Evolutionary conservation across 2,329 filamentous ascomycete species (phyloP).

Genomic region (Hymenoscyphus scutula): DNA sequence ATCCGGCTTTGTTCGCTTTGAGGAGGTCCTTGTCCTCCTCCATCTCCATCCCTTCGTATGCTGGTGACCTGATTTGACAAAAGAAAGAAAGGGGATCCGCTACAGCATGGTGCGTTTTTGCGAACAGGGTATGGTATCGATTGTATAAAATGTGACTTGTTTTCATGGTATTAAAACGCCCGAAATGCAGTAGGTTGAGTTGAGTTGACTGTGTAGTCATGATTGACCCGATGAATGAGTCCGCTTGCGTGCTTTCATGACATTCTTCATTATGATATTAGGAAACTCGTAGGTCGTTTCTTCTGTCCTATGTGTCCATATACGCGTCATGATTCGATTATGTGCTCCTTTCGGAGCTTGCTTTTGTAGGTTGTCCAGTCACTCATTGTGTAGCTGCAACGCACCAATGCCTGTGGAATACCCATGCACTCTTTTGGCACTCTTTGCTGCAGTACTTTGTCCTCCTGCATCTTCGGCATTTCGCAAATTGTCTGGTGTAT

Average conservation of each 20-base stretch:
- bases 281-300: slow-evolving; percentile 26
- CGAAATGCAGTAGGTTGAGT: slow-evolving; percentile 27
- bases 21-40: neutral
- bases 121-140: slow-evolving; percentile 23
- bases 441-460: slow-evolving; percentile 99
- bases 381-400: slow-evolving; percentile 57
- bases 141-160: slow-evolving; percentile 16
- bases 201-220: slow-evolving; percentile 18
- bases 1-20: neutral
- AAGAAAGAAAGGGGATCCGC: slow-evolving; percentile 6
- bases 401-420: slow-evolving; percentile 97
- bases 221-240: slow-evolving; percentile 9
- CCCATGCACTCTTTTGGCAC: slow-evolving; percentile 98
- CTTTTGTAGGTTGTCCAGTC: neutral
- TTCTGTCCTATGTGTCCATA: neutral
- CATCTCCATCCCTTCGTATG: slow-evolving; percentile 2
- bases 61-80: slow-evolving; percentile 9
- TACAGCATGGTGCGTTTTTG: slow-evolving; percentile 41
- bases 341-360: neutral
- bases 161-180: slow-evolving; percentile 24
- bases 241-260: slow-evolving; percentile 24
- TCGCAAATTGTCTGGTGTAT: slow-evolving; percentile 93
- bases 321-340: slow-evolving; percentile 12
- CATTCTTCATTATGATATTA: slow-evolving; percentile 29
- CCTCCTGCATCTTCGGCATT: slow-evolving; percentile 90